Evolutionary conservation across 192 early-diverging fungal genomes (phyloP).

Genomic region (Coemansia sp.): DNA sequence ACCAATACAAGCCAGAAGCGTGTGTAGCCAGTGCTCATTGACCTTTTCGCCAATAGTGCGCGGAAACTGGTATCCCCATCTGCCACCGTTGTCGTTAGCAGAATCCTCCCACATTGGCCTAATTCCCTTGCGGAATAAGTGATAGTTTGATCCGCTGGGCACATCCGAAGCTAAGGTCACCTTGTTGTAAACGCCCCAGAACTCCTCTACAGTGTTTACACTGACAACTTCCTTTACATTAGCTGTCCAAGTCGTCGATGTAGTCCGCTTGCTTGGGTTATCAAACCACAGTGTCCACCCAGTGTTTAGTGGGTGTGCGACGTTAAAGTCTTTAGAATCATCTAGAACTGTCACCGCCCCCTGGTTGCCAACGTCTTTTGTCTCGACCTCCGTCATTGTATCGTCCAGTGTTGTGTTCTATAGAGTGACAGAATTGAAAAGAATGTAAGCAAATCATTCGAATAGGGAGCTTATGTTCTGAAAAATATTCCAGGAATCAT

Average conservation of each 20-base stretch:
- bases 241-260: constrained; percentile 73
- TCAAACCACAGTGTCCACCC: constrained; percentile 97
- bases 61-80: constrained; percentile 79
- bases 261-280: constrained; percentile 79
- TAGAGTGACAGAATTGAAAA: not conserved
- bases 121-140: constrained; percentile 90
- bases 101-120: constrained; percentile 95
- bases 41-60: constrained; percentile 73
- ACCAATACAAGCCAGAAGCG: constrained; percentile 84
- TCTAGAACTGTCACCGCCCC: constrained; percentile 57
- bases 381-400: constrained; percentile 40
- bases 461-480: not conserved
- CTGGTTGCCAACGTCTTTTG: constrained; percentile 2
- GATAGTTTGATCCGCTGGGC: constrained; percentile 83
- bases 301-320: constrained; percentile 86
- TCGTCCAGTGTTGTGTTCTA: constrained; percentile 1
- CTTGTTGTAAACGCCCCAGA: constrained; percentile 95
- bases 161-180: constrained; percentile 74
- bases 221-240: constrained; percentile 90
- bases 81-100: constrained; percentile 86
- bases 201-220: constrained; percentile 92
- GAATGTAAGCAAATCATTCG: not conserved
- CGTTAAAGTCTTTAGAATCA: constrained; percentile 72
- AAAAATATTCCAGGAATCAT: too few relatives aligned
- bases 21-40: constrained; percentile 84